Percentiles rank a stretch among this genome's conserved stretches.
Evolutionary conservation across 805 yeast genomes (phyloP).

Genomic region (Ogataea philodendri): DNA sequence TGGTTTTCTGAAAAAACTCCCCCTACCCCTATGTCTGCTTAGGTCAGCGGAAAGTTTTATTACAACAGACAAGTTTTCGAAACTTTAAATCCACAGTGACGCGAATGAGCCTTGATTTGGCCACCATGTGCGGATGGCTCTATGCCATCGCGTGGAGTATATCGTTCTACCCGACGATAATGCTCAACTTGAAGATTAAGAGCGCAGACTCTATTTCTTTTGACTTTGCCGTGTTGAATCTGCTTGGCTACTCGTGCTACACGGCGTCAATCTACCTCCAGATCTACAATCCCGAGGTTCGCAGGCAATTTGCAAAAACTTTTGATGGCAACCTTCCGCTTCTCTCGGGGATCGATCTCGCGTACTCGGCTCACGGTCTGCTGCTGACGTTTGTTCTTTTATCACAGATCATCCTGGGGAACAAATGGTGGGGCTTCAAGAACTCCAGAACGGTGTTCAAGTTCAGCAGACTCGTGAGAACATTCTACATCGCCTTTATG

Average conservation of each 20-base stretch:
- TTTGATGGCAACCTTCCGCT: slow-evolving; percentile 40
- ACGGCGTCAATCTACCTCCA: slow-evolving; percentile 44
- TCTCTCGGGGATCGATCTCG: slow-evolving; percentile 43
- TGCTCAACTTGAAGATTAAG: slow-evolving; percentile 38
- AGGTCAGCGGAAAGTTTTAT: no score
- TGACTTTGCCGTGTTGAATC: slow-evolving; percentile 46
- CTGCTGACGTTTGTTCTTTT: slow-evolving; percentile 38
- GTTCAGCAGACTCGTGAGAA: slow-evolving; percentile 22
- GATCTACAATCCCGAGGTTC: slow-evolving; percentile 35
- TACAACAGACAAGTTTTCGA: no score
- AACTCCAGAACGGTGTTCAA: slow-evolving; percentile 30
- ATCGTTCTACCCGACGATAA: slow-evolving; percentile 50
- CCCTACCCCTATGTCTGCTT: slow-evolving; percentile 1
- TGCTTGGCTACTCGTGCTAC: slow-evolving; percentile 46
- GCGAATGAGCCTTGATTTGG: slow-evolving; percentile 16
- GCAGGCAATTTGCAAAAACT: slow-evolving; percentile 29
- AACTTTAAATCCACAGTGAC: no score
- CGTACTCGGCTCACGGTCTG: slow-evolving; percentile 49
- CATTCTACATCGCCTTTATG: slow-evolving; percentile 13
- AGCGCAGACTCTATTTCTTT: slow-evolving; percentile 50
- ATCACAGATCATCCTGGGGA: slow-evolving; percentile 39
- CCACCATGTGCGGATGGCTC: slow-evolving; percentile 28
- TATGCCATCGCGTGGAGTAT: slow-evolving; percentile 38
- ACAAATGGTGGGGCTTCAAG: slow-evolving; percentile 35
- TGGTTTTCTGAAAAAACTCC: slow-evolving; percentile 3